Evolutionary conservation across 2,329 filamentous ascomycete species (phyloP).

Genomic region (Botryosphaeria dothidea): DNA sequence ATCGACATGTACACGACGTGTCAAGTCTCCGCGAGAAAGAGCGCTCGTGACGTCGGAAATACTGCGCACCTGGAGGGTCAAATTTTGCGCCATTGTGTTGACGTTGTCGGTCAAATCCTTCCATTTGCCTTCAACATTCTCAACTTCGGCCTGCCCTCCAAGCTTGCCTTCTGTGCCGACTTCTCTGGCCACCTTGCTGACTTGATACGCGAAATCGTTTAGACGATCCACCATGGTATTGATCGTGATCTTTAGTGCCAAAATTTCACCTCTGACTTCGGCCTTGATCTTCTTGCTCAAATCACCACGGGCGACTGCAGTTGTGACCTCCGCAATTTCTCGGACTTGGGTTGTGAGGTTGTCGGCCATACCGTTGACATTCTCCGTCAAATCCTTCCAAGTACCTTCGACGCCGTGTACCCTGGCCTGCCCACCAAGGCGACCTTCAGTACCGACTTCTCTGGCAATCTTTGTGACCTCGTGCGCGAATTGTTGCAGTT

Average conservation of each 20-base stretch:
- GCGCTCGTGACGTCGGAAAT: conserved; percentile 94
- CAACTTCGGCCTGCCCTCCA: conserved; percentile 64
- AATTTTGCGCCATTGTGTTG: conserved; percentile 67
- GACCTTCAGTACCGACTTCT: conserved; percentile 55
- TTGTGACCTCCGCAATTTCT: conserved; percentile 56
- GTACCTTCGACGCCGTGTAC: conserved; percentile 56
- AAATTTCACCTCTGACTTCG: conserved; percentile 54
- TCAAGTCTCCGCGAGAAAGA: conserved; percentile 94
- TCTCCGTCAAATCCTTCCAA: conserved; percentile 56
- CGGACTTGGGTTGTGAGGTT: conserved; percentile 54
- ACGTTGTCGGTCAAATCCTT: conserved; percentile 68
- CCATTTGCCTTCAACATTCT: conserved; percentile 68
- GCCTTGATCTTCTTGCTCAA: conserved; percentile 54
- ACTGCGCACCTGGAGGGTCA: conserved; percentile 73
- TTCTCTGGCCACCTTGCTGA: conserved; percentile 66
- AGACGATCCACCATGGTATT: conserved; percentile 68
- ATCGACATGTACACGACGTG: conserved; percentile 91
- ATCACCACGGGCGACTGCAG: conserved; percentile 53
- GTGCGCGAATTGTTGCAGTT: conserved; percentile 54
- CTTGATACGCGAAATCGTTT: conserved; percentile 65
- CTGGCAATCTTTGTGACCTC: conserved; percentile 55
- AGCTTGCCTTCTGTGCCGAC: conserved; percentile 65
- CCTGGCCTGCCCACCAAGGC: conserved; percentile 53
- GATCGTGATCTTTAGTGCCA: conserved; percentile 79
- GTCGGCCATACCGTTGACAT: conserved; percentile 56